Evolutionary conservation across 768 basidiomycete species (phyloP), one percentile per base, ranked within the genome.

Genomic region (Suillus brevipes): DNA sequence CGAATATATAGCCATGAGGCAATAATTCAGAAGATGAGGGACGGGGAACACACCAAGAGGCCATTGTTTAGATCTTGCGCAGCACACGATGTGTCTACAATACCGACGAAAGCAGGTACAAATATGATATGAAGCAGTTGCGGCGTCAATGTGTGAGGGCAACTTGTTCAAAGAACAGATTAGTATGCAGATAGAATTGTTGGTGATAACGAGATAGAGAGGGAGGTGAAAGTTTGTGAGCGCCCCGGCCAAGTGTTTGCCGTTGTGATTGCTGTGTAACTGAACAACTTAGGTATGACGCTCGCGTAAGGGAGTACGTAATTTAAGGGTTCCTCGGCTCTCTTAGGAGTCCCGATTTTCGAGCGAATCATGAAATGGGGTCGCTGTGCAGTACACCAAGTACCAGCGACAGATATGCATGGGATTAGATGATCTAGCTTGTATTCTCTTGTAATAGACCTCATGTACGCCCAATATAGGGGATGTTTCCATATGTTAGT

Each of bases 1-100:
- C 36, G 60, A 23, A 64, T 34, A 28, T 31, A 58, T 42, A 61
- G 9, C 18, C 20, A n/a, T 43, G 31, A n/a, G 34, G 36, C 14
- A 8, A 16, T 38, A 47, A 12, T 34, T 14, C 36, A 28, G 57
- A 37, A 13, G 13, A 8, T 6, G 6, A 16, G 38, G 7, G 37
- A 20, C 28, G 13, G 23, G 14, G 1, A 38, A 56, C 60, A 28
- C 36, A 67, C 66, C 66, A 67, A 20, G 45, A 56, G 10, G 66
- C 64, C 66, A 67, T 85, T 4, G 18, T 42, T 28, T 59, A 42
- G 3, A 20, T 18, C 20, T 55, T 16, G 14, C 20, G 37, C 38
- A 18, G 37, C 37, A 57, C 23, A 28, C 16, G 3, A 20, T 8
- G 34, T 8, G 34, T 36, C 5, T 36, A 36, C 18, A 38, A 23